phyloP scores from a whole-genome alignment of 768 basidiomycete species.

The Tulasnella sp. region DNA sequence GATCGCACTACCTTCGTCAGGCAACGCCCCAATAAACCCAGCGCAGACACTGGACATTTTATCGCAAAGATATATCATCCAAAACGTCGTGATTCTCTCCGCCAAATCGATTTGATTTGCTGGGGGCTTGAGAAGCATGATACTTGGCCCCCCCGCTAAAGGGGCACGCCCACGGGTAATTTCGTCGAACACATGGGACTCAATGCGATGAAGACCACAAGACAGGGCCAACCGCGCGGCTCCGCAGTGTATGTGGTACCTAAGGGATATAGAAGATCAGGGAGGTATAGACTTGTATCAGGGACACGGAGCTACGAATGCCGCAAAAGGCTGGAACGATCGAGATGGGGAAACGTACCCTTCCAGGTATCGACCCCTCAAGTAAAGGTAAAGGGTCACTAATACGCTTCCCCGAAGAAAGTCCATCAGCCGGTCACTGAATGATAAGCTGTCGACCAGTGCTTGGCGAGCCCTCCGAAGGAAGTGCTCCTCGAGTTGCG shows the following conservation, averaged over 20 bases:
- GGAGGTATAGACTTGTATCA: background rate
- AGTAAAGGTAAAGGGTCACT: constrained; percentile 18
- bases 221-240: constrained; percentile 70
- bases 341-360: background rate
- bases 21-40: constrained; percentile 17
- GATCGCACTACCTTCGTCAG: background rate
- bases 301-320: background rate
- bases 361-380: constrained; percentile 21
- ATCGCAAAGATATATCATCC: constrained; percentile 22
- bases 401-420: constrained; percentile 19
- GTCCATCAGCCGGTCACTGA: constrained; percentile 24
- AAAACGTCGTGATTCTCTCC: constrained; percentile 23
- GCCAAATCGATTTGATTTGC: background rate
- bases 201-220: constrained; percentile 48
- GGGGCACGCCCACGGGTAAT: background rate
- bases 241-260: constrained; percentile 46
- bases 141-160: background rate
- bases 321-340: background rate
- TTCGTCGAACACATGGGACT: constrained; percentile 12
- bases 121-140: constrained; percentile 8
- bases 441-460: constrained; percentile 23
- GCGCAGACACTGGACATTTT: constrained; percentile 14
- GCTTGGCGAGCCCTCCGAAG: constrained; percentile 24
- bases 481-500: constrained; percentile 24
- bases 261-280: background rate